Conservation (phyloP, 108 stramenopile genomes). For the Pseudonitzschia delicatissima region DNA sequence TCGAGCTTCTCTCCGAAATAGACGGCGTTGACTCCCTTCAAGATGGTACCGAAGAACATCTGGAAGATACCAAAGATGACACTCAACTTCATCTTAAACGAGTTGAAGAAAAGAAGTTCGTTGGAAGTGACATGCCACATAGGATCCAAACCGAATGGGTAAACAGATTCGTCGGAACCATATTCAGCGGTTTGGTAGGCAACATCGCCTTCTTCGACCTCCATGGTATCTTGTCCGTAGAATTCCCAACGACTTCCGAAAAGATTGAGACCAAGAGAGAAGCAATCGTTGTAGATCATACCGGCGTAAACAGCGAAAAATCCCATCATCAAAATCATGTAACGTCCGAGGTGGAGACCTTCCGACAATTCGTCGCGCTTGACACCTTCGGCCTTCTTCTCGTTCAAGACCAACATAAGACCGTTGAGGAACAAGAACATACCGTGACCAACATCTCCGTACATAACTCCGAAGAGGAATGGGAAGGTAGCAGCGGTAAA, state of each 20-base stretch:
- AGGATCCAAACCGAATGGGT: conserved; percentile 98
- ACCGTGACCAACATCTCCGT: conserved; percentile 98
- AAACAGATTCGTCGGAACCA: conserved; percentile 82
- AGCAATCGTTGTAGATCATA: conserved; percentile 97
- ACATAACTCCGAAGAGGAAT: conserved; percentile 99
- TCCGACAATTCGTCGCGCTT: conserved; percentile 86
- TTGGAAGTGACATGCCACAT: conserved; percentile 95
- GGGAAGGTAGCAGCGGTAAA: conserved; percentile 98
- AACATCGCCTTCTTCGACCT: conserved; percentile 68
- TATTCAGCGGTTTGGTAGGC: conserved; percentile 60
- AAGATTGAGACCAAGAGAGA: conserved; percentile 93
- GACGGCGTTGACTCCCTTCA: conserved; percentile 90
- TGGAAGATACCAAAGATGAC: conserved; percentile 97
- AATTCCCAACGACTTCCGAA: conserved; percentile 88
- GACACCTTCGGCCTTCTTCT: conserved; percentile 72
- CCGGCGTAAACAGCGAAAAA: conserved; percentile 97
- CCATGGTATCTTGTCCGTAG: conserved; percentile 49
- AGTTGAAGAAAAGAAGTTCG: conserved; percentile 98
- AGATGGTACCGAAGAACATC: conserved; percentile 94
- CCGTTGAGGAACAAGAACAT: conserved; percentile 83
- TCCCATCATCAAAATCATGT: conserved; percentile 99
- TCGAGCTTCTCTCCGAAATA: conserved; percentile 92
- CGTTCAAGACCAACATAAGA: conserved; percentile 79
- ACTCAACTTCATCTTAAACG: conserved; percentile 99
- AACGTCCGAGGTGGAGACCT: conserved; percentile 87